Base-by-base conservation (phyloP, 495 filamentous ascomycete species). In the Talaromyces ruber region DNA sequence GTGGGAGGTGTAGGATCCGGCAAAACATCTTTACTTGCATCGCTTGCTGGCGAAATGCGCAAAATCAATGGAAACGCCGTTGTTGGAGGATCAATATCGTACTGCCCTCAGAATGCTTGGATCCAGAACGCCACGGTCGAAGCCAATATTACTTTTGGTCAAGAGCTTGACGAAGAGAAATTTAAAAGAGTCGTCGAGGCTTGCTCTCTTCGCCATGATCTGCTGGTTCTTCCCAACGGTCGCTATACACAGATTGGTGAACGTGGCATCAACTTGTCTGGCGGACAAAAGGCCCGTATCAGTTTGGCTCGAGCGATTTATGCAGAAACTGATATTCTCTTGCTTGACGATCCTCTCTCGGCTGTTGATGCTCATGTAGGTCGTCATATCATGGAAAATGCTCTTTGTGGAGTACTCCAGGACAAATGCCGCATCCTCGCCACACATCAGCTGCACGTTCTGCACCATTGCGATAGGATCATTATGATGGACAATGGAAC, bases 171-270 rank as follows among this genome's bases (percentile, higher is more conserved):
- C 16, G 30, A 59, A 34, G 64, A 64, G 9, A 57, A 62, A 25
- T 65, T 61, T 39, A 50, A 65, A 52, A 26, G 74, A 43, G 79
- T 81, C n/a, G 68, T 82, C 51, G 78, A 77, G 58, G 88, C 88
- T 24, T 92, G 89, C 66, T 88, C 89, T 9, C 74, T 93, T 60
- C 79, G 84, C 61, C 82, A 84, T 0, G 89, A 93, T 76, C 67
- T 93, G 6, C 86, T 92, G 58, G 91, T 91, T 85, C 75, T 92
- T 47, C 89, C 88, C 0, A 79, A 85, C 65, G 83, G 88, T 24
- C 90, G 92, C 62, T 67, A 76, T 61, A 92, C 90, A 0, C 88
- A 92, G 69, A 90, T 93, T 69, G 90, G 90, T 26, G 90, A 92
- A 68, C 81, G 89, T 22, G 90, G 90, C 34, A 91, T 93, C 68